Base-by-base conservation (phyloP, 306 rosid genomes). In the Vachellia collinsii region DNA sequence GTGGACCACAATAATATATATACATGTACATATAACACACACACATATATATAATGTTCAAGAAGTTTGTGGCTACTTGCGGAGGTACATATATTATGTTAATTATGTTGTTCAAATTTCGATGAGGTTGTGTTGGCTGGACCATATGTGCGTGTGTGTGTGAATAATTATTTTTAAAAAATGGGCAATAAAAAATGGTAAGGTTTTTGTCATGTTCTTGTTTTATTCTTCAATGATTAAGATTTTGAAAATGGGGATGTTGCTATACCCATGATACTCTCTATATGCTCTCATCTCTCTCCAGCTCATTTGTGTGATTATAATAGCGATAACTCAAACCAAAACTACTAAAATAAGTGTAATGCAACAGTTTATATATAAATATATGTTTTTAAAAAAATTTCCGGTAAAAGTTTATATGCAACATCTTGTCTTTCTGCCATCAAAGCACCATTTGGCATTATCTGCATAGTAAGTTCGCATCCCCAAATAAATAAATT, bases 181-280 rank as follows among this genome's bases (percentile, higher is more conserved):
- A 53, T 29, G 56, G 53, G 59, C 51, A 74, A 51, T 79, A 70
- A 25, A 81, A 75, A 77, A 72, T 50, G 64, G 64, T 0, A 74
- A 77, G 41, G 41, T 70, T 88, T 70, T 90, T 93, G 97, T 93
- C 93, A 88, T 88, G 81, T 84, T 86, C 91, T 93, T 91, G 94
- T 89, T 90, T 83, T 88, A 87, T 89, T 90, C 92, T 42, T 85
- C 89, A 86, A 86, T 91, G 88, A 88, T 93, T 86, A 85, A 81
- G 75, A 50, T 87, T 93, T 93, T 88, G 77, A 80, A 88, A 86
- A 89, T 72, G 90, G 88, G 85, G 85, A 88, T 84, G 88, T 72
- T 84, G 79, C 86, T 76, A 90, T 93, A 85, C 83, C 83, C 70
- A 82, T 54, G 5, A 87, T 11, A 29, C 12, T 87, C 90, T 81